Evolutionary conservation across 2,329 filamentous ascomycete genomes (phyloP).

Genomic region (Fusarium dlaminii): DNA sequence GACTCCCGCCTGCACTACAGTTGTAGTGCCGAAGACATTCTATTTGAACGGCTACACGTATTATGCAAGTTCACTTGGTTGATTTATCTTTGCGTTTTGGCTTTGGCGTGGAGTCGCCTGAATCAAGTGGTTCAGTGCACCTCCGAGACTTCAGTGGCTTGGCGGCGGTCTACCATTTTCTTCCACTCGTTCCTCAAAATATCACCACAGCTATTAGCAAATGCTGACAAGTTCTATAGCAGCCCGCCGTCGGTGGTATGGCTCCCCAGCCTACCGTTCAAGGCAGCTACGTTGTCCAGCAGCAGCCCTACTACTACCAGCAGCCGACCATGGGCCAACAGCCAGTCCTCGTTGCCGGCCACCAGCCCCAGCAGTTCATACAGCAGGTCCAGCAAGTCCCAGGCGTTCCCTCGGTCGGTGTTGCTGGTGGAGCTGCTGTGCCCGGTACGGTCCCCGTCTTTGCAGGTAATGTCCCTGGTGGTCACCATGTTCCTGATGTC

Average conservation of each 20-base stretch:
- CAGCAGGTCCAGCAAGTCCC: constrained; percentile 42
- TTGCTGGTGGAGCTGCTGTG: constrained; percentile 37
- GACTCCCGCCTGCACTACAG: constrained; percentile 41
- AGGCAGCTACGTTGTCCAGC: constrained; percentile 45
- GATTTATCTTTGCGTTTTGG: not conserved
- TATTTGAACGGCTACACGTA: constrained; percentile 47
- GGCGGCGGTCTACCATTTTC: not conserved
- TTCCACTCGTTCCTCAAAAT: not conserved
- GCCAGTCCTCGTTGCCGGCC: constrained; percentile 47
- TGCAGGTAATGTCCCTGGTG: constrained; percentile 52
- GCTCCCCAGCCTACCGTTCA: constrained; percentile 42
- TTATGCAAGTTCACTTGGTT: constrained; percentile 52
- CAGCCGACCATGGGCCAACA: constrained; percentile 46
- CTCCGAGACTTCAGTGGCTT: not conserved
- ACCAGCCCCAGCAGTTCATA: constrained; percentile 37
- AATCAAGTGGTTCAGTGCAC: not conserved
- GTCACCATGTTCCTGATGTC: constrained; percentile 56
- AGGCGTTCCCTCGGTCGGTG: constrained; percentile 39
- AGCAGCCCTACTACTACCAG: constrained; percentile 47
- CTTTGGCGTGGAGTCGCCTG: not conserved
- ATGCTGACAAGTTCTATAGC: constrained; percentile 40
- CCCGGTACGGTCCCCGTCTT: constrained; percentile 46
- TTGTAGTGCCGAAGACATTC: constrained; percentile 47
- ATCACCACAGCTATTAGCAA: not conserved
- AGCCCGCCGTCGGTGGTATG: constrained; percentile 44